Base-by-base conservation (phyloP, 1,139 yeast species). In the Waltiozyma sp. region DNA sequence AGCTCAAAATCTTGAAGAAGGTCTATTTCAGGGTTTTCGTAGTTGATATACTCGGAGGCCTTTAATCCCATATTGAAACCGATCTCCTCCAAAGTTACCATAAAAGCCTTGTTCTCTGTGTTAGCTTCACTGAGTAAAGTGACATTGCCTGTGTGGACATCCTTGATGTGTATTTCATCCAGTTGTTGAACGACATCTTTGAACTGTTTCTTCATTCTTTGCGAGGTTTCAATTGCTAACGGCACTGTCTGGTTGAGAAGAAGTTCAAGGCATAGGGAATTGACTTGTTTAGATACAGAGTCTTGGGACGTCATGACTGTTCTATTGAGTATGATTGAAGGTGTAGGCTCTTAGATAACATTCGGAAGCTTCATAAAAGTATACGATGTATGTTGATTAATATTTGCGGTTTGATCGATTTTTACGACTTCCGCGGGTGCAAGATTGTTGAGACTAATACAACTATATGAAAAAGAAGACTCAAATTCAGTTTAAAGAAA, bases 21-120 rank as follows among this genome's bases (percentile, higher is more conserved):
- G 21, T 34, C 37, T 15, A 18, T 7, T 47, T 59, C 61, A 42
- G 65, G 64, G 49, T 66, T 73, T 48, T 73, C 72, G 53, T 79
- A 82, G 38, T 88, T 73, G 46, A 87, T 64, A 34, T 83, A 63
- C 55, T 88, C 94, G 1, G 87, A 75, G 28, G 89, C 61, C 42
- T 87, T 79, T 37, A 72, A 65, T 1, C 97, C 97, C 4, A 89
- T 71, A 38, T 75, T 72, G 58, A 70, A 83, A 1, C 96, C 97
- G 46, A 79, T 75, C 14, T 65, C 66, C 53, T 84, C 88, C 35
- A 83, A 66, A 41, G 93, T 66, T 50, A 70, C 69, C 37, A 75
- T 64, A 23, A 75, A 77, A 45, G 77, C 84, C 47, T 80, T 81
- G 40, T 69, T 63, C 31, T 60, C 54, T 19, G 68, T 48, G 3